A percentile compares a stretch with the other conserved stretches of the same genome.
These are phyloP conservation scores for Aspergillus bertholletiae DNA, from an alignment of 495 filamentous ascomycete species.

Conservation along the genomic window DNA sequence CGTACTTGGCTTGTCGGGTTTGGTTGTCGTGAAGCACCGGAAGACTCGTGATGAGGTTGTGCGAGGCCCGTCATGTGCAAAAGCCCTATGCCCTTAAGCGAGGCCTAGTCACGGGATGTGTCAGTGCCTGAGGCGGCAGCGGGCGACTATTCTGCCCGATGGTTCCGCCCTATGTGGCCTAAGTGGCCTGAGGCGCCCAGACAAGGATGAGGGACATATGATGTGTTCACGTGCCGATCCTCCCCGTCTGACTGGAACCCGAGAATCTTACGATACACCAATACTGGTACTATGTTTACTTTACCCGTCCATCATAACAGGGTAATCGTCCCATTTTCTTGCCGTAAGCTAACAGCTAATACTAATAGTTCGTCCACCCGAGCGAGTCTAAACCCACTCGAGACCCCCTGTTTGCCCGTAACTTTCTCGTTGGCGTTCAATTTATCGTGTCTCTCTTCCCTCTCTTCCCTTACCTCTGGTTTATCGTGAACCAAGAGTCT, in stretches of 20 bases:
- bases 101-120: conserved; percentile 22
- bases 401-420: conserved; percentile 10
- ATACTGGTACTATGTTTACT: conserved; percentile 24
- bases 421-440: conserved; percentile 13
- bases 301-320: not conserved
- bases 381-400: conserved; percentile 10
- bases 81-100: conserved; percentile 5
- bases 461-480: not conserved
- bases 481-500: not conserved
- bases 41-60: conserved; percentile 38
- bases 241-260: not conserved
- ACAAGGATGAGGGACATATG: not conserved
- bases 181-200: not conserved
- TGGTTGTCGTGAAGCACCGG: conserved; percentile 40
- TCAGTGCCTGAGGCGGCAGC: not conserved
- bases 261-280: conserved; percentile 11
- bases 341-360: conserved; percentile 9
- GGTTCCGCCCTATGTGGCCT: not conserved
- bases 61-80: conserved; percentile 25
- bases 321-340: not conserved
- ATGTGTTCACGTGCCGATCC: conserved; percentile 13
- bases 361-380: conserved; percentile 16
- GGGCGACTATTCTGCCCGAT: not conserved
- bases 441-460: not conserved
- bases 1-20: conserved; percentile 48